A percentile compares a stretch with the other conserved stretches of the same genome.
These are phyloP conservation scores for Chaetomiaceae sp. DNA, from an alignment of 2,329 filamentous ascomycete genomes.

Conservation along the genomic window DNA sequence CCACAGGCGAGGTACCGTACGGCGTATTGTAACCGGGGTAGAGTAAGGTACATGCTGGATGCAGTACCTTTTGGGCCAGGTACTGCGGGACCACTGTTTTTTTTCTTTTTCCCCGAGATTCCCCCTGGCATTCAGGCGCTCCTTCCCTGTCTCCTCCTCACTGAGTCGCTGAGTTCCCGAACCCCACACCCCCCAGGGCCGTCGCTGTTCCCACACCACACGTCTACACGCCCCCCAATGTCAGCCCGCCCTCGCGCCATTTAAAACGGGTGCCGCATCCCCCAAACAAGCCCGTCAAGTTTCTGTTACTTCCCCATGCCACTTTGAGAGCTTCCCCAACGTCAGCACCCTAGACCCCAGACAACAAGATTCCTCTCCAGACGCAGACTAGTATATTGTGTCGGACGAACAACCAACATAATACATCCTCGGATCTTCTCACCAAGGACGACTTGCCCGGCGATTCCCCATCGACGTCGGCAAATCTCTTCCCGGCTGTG, in stretches of 20 bases:
- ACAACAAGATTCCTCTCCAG: background rate
- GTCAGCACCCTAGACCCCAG: constrained; percentile 15
- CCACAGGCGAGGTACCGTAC: constrained; percentile 13
- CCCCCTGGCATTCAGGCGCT: constrained; percentile 24
- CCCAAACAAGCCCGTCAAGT: constrained; percentile 23
- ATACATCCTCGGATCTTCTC: background rate
- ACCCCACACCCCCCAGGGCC: constrained; percentile 13
- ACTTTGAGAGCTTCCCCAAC: constrained; percentile 22
- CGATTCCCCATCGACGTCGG: background rate
- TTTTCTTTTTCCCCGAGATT: constrained; percentile 25
- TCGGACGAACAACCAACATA: background rate
- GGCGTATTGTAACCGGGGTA: constrained; percentile 14
- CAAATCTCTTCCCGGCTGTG: constrained; percentile 12
- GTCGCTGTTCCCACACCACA: constrained; percentile 24
- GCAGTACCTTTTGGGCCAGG: constrained; percentile 20
- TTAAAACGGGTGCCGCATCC: constrained; percentile 30
- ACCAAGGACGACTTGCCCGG: background rate
- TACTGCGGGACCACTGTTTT: constrained; percentile 19
- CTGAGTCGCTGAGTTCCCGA: constrained; percentile 26
- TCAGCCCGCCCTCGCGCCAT: constrained; percentile 26
- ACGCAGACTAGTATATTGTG: background rate
- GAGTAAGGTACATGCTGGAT: constrained; percentile 2
- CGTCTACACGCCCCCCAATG: constrained; percentile 18
- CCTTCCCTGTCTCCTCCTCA: constrained; percentile 19
- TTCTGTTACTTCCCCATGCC: constrained; percentile 28